Evolutionary conservation across 140 eudicot genomes (phyloP).

Genomic region (Flaveria floridana): DNA sequence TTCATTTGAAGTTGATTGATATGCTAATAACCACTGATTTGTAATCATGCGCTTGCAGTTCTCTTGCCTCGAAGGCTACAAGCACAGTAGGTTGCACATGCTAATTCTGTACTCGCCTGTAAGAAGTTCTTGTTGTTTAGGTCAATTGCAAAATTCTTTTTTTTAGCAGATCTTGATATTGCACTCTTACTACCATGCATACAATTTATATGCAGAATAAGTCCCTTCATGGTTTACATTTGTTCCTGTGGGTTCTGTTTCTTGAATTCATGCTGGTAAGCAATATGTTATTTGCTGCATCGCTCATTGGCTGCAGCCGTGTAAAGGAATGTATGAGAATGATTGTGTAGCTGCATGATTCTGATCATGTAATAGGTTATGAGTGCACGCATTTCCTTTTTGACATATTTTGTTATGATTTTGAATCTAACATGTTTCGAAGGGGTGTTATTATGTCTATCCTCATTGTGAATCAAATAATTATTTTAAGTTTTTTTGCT

Average conservation of each 20-base stretch:
- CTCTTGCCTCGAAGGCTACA: constrained; percentile 62
- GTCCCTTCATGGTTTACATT: background rate
- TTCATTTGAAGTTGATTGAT: background rate
- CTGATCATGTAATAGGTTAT: constrained; percentile 5
- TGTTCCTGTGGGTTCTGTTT: constrained; percentile 10
- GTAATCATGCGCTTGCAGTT: constrained; percentile 44
- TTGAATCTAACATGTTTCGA: background rate
- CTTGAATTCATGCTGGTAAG: constrained; percentile 17
- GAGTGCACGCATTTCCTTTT: background rate
- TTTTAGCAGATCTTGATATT: constrained; percentile 23
- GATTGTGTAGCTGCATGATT: constrained; percentile 11
- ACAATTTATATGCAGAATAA: constrained; percentile 25
- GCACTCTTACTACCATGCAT: constrained; percentile 15
- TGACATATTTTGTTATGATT: background rate
- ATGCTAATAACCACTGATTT: constrained; percentile 18
- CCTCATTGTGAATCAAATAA: background rate
- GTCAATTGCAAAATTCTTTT: background rate
- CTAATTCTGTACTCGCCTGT: background rate
- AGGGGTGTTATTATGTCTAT: background rate
- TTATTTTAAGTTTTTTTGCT: too few relatives aligned
- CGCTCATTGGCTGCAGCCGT: constrained; percentile 10
- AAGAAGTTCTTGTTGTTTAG: background rate
- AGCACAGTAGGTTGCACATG: constrained; percentile 26
- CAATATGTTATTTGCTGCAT: background rate
- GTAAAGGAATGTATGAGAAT: constrained; percentile 4